These are phyloP conservation scores for Picochlorum sp. DNA, from an alignment of 139 green algal genomes.

Conservation along the genomic window DNA sequence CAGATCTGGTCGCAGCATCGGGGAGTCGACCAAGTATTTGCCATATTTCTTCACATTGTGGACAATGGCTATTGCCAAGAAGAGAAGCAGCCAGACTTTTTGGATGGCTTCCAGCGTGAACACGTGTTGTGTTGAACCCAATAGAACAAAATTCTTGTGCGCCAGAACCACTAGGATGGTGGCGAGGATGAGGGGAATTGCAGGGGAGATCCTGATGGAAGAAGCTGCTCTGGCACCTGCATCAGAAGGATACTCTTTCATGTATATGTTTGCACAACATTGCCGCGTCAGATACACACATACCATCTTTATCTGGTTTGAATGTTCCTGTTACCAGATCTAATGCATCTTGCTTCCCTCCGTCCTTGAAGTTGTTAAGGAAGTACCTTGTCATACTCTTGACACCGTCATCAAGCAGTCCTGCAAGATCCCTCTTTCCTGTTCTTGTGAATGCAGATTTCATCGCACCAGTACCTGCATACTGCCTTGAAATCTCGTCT, in stretches of 20 bases:
- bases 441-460: slow-evolving; percentile 86
- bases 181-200: slow-evolving; percentile 10
- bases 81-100: slow-evolving; percentile 34
- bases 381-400: slow-evolving; percentile 75
- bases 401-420: slow-evolving; percentile 73
- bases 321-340: slow-evolving; percentile 59
- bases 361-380: slow-evolving; percentile 87
- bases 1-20: slow-evolving; percentile 58
- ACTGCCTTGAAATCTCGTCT: slow-evolving; percentile 73
- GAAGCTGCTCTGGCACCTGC: background rate
- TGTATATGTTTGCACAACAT: too few species aligned
- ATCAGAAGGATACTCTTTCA: background rate
- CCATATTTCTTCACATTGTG: slow-evolving; percentile 42
- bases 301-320: background rate
- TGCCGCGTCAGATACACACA: background rate
- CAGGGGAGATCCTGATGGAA: slow-evolving; percentile 27
- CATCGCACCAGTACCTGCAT: slow-evolving; percentile 76
- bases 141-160: too few species aligned
- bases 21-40: slow-evolving; percentile 49
- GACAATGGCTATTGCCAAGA: slow-evolving; percentile 38
- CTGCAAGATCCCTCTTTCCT: slow-evolving; percentile 66
- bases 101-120: too few species aligned
- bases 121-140: too few species aligned
- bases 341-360: slow-evolving; percentile 77
- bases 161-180: too few species aligned